Conservation (phyloP, 805 yeast genomes). For the Myxozyma udenii region DNA sequence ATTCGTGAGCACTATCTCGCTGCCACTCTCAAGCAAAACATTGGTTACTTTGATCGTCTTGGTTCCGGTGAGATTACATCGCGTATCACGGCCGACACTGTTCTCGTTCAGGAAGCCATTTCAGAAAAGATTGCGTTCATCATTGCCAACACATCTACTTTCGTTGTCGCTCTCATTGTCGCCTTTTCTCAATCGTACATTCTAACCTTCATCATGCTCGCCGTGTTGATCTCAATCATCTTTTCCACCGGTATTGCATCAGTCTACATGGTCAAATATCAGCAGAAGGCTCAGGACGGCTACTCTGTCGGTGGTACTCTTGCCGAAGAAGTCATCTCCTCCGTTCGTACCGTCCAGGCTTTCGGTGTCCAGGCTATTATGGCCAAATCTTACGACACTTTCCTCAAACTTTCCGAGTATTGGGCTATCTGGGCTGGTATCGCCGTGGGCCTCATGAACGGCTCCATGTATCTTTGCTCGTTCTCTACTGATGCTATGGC, state of each 20-base stretch:
- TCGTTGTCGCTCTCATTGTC: slow-evolving; percentile 41
- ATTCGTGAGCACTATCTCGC: slow-evolving; percentile 41
- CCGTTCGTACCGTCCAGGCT: slow-evolving; percentile 44
- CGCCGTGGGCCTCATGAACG: slow-evolving; percentile 36
- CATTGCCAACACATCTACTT: slow-evolving; percentile 41
- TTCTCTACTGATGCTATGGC: slow-evolving; percentile 33
- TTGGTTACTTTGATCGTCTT: slow-evolving; percentile 44
- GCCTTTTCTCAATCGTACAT: slow-evolving; percentile 41
- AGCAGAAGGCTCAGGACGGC: slow-evolving; percentile 19
- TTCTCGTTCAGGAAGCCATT: slow-evolving; percentile 44
- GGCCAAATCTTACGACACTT: slow-evolving; percentile 36
- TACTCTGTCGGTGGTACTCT: slow-evolving; percentile 34
- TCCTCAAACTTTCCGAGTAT: slow-evolving; percentile 33
- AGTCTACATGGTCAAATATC: slow-evolving; percentile 32
- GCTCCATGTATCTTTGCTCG: slow-evolving; percentile 29
- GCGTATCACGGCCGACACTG: slow-evolving; percentile 44
- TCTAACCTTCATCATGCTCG: slow-evolving; percentile 40
- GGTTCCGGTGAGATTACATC: slow-evolving; percentile 47
- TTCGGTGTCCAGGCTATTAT: slow-evolving; percentile 43
- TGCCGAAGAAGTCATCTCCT: slow-evolving; percentile 44
- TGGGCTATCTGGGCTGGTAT: slow-evolving; percentile 27
- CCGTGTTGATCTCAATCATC: slow-evolving; percentile 38
- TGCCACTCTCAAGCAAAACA: slow-evolving; percentile 42
- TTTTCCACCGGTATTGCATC: slow-evolving; percentile 37
- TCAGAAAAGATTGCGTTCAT: slow-evolving; percentile 44